Percentiles rank a stretch among this genome's conserved stretches.
phyloP scores from a whole-genome alignment of 768 basidiomycete genomes.

The Coprinopsis strossmayeri region DNA sequence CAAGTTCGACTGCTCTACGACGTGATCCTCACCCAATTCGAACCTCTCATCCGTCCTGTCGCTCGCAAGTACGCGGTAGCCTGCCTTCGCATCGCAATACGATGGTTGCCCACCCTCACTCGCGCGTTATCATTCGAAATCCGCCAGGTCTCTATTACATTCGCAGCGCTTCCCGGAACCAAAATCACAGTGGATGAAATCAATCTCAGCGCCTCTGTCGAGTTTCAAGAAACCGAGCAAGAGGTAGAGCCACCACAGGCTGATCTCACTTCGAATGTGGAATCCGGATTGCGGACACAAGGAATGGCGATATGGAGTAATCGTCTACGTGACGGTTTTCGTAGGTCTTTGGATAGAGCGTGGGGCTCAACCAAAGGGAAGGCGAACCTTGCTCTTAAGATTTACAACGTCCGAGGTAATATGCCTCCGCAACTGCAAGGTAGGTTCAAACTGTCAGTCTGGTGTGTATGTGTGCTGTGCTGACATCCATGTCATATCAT shows the following conservation, averaged over 20 bases:
- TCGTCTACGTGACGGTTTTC: slow-evolving; percentile 51
- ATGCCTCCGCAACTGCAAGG: slow-evolving; percentile 20
- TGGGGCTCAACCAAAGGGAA: slow-evolving; percentile 59
- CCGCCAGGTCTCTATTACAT: slow-evolving; percentile 44
- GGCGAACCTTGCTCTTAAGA: slow-evolving; percentile 42
- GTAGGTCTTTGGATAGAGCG: slow-evolving; percentile 62
- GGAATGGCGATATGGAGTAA: slow-evolving; percentile 62
- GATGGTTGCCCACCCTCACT: slow-evolving; percentile 60
- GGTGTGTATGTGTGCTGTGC: neutral
- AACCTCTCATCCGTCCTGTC: slow-evolving; percentile 57
- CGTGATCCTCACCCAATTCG: slow-evolving; percentile 48
- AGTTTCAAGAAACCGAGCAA: slow-evolving; percentile 46
- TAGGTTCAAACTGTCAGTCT: slow-evolving; percentile 22
- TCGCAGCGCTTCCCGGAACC: slow-evolving; percentile 44
- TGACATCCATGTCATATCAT: neutral
- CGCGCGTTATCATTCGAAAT: slow-evolving; percentile 66
- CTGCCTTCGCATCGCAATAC: slow-evolving; percentile 51
- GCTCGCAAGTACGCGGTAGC: slow-evolving; percentile 50
- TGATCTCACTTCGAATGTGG: slow-evolving; percentile 14
- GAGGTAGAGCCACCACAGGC: slow-evolving; percentile 19
- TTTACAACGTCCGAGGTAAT: slow-evolving; percentile 41
- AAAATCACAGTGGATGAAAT: slow-evolving; percentile 45
- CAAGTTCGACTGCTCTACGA: slow-evolving; percentile 34
- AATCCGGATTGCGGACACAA: slow-evolving; percentile 24
- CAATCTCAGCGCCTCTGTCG: slow-evolving; percentile 46